Conservation (phyloP, 2,329 filamentous ascomycete genomes). For the Trichoderma lentiforme region DNA sequence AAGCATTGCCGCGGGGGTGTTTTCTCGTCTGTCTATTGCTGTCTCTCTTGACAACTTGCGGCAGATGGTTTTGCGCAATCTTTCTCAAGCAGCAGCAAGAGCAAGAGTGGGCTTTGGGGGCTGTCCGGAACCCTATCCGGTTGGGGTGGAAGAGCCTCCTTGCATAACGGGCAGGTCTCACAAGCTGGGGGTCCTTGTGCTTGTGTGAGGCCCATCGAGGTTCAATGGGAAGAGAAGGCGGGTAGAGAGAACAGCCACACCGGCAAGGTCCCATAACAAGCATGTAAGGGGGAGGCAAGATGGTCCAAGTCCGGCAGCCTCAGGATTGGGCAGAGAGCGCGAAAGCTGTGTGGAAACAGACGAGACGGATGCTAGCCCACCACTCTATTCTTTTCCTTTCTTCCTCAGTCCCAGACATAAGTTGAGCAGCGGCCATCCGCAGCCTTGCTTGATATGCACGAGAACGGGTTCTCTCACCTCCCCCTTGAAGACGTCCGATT, state of each 20-base stretch:
- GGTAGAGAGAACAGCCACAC: neutral
- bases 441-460: neutral
- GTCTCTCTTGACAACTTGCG: neutral
- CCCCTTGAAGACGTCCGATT: neutral
- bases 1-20: neutral
- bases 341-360: neutral
- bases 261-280: neutral
- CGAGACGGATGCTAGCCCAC: neutral
- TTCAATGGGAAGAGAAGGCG: neutral
- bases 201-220: neutral
- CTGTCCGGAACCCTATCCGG: neutral
- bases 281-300: constrained; percentile 10
- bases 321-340: neutral
- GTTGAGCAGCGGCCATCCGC: neutral
- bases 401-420: neutral
- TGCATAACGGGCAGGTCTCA: constrained; percentile 2
- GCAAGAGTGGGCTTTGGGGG: neutral
- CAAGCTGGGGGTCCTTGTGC: neutral
- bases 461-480: neutral
- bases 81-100: neutral
- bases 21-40: neutral
- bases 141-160: neutral
- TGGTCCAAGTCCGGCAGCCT: neutral
- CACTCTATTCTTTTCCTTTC: neutral
- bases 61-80: neutral